A percentile compares a stretch with the other conserved stretches of the same genome.
Conservation (phyloP, 768 basidiomycete species). For the Pilatotrama ljubarskyi region DNA sequence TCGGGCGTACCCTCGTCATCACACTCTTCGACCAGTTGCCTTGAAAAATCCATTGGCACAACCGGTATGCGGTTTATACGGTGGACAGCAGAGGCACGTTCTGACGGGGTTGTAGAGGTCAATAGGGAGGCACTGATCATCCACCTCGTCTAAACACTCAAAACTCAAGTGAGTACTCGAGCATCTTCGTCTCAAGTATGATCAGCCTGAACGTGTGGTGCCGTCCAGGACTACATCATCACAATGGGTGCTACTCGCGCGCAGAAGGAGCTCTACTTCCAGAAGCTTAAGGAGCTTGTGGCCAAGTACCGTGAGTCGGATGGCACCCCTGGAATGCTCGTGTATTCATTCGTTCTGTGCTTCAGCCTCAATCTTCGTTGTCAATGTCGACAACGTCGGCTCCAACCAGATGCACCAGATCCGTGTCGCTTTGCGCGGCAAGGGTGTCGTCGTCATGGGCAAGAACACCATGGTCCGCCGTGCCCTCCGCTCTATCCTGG, state of each 20-base stretch:
- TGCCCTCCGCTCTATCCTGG: slow-evolving; percentile 87
- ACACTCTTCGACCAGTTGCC: slow-evolving; percentile 49
- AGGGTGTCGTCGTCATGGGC: slow-evolving; percentile 97
- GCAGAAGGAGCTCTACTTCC: slow-evolving; percentile 90
- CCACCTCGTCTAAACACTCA: neutral
- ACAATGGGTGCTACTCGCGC: slow-evolving; percentile 91
- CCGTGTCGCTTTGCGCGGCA: slow-evolving; percentile 92
- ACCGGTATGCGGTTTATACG: slow-evolving; percentile 48
- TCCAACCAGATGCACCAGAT: slow-evolving; percentile 99
- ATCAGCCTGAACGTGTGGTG: neutral
- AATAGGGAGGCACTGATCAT: slow-evolving; percentile 81
- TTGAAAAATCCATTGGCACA: slow-evolving; percentile 97
- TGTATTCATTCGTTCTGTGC: neutral
- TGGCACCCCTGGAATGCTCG: neutral
- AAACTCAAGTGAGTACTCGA: slow-evolving; percentile 10
- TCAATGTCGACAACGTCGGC: slow-evolving; percentile 99
- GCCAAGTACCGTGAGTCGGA: slow-evolving; percentile 78
- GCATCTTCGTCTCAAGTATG: neutral
- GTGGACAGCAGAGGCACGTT: neutral
- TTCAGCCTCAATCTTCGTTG: slow-evolving; percentile 95
- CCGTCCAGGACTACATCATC: slow-evolving; percentile 16
- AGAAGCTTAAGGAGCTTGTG: slow-evolving; percentile 91
- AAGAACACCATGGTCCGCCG: slow-evolving; percentile 99
- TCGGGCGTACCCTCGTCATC: slow-evolving; percentile 1
- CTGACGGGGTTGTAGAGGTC: slow-evolving; percentile 63